Evolutionary conservation across 805 yeast genomes (phyloP).

Genomic region (Wickerhamiella lipophila): DNA sequence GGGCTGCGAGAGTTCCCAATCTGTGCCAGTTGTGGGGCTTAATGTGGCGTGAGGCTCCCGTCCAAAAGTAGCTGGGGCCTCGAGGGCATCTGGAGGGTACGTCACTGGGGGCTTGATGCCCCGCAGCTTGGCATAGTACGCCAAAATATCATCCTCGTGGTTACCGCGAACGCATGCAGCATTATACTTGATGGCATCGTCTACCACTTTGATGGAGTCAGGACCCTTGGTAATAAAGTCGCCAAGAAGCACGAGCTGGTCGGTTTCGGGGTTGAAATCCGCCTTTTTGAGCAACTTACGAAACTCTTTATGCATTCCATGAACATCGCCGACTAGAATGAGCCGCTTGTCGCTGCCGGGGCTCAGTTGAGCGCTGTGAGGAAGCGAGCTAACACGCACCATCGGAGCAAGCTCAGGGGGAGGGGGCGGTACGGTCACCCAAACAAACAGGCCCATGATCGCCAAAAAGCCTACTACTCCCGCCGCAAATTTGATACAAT

Average conservation of each 20-base stretch:
- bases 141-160: conserved; percentile 65
- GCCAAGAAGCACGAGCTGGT: conserved; percentile 60
- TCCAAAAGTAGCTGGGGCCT: conserved; percentile 16
- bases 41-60: conserved; percentile 13
- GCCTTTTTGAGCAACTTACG: conserved; percentile 40
- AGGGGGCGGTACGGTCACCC: conserved; percentile 9
- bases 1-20: conserved; percentile 7
- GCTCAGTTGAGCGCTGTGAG: conserved; percentile 15
- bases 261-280: conserved; percentile 31
- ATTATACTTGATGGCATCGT: conserved; percentile 45
- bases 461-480: conserved; percentile 5
- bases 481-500: not conserved
- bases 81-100: conserved; percentile 21
- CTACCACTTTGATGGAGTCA: conserved; percentile 54
- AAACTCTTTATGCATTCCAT: conserved; percentile 57
- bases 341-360: conserved; percentile 31
- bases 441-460: conserved; percentile 5
- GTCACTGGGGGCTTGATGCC: conserved; percentile 29
- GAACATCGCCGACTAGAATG: conserved; percentile 75
- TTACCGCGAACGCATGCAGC: conserved; percentile 76
- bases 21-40: conserved; percentile 16
- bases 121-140: conserved; percentile 51
- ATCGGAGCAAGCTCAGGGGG: conserved; percentile 16
- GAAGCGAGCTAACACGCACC: conserved; percentile 19
- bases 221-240: conserved; percentile 82